Conservation (phyloP, 345 rosid species). For the Chamaenerion angustifolium region DNA sequence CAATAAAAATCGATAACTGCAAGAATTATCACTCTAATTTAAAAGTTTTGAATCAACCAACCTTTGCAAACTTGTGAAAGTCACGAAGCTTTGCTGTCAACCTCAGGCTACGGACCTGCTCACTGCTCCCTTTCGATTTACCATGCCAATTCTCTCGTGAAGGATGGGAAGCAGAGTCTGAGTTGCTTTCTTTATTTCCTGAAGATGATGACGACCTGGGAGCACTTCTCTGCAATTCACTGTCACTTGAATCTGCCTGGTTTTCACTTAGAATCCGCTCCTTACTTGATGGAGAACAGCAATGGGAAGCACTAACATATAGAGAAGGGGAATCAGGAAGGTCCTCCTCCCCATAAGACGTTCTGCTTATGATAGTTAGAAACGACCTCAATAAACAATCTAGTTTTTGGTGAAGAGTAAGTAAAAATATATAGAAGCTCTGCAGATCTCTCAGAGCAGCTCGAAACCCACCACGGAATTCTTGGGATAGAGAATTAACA, state of each 20-base stretch:
- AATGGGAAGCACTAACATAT: slow-evolving; percentile 15
- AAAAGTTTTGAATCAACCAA: slow-evolving; percentile 5
- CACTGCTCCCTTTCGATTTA: slow-evolving; percentile 50
- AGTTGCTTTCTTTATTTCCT: slow-evolving; percentile 44
- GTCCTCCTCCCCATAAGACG: slow-evolving; percentile 42
- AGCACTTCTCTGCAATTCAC: slow-evolving; percentile 47
- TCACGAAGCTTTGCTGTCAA: slow-evolving; percentile 86
- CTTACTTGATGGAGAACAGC: slow-evolving; percentile 13
- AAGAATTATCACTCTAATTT: too few species aligned
- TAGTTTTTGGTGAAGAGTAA: slow-evolving; percentile 84
- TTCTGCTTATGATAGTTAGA: slow-evolving; percentile 28
- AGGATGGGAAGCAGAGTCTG: slow-evolving; percentile 51
- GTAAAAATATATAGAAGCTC: slow-evolving; percentile 80
- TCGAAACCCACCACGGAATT: slow-evolving; percentile 74
- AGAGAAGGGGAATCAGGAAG: slow-evolving; percentile 55
- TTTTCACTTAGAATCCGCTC: slow-evolving; percentile 22
- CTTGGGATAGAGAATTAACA: slow-evolving; percentile 34
- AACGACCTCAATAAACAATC: slow-evolving; percentile 62
- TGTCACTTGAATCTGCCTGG: slow-evolving; percentile 45
- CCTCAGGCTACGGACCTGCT: slow-evolving; percentile 59
- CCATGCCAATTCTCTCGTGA: slow-evolving; percentile 75
- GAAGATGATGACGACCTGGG: slow-evolving; percentile 38
- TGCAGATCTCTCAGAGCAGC: slow-evolving; percentile 88
- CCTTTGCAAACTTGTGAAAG: slow-evolving; percentile 94
- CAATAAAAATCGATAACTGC: too few species aligned